Conservation (phyloP, 208 protist species). For the Trypanosoma cruzi region DNA sequence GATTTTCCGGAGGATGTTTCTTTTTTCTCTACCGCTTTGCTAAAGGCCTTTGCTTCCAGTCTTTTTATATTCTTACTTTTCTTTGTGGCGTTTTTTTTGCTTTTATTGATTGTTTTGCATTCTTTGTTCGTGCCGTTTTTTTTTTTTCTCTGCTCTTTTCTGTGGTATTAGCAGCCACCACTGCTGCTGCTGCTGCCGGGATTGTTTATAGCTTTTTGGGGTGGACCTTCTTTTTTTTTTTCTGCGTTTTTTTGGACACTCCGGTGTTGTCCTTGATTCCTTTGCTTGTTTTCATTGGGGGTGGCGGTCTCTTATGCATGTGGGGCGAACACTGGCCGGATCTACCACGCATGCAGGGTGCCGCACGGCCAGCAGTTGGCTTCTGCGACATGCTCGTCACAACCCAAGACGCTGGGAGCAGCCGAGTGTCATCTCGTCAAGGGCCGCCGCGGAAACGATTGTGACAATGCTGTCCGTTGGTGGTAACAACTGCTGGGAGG, state of each 20-base stretch:
- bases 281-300: not conserved
- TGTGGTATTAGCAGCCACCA: not conserved
- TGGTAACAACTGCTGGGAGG: slow-evolving; percentile 5
- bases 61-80: not conserved
- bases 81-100: not conserved
- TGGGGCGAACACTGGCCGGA: not conserved
- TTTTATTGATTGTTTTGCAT: slow-evolving; percentile 8
- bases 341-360: not conserved
- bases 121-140: not conserved
- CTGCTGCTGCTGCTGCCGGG: slow-evolving; percentile 2
- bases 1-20: slow-evolving; percentile 24
- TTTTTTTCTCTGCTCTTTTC: slow-evolving; percentile 17
- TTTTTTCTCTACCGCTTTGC: slow-evolving; percentile 9
- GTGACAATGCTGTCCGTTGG: slow-evolving; percentile 5
- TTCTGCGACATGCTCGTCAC: slow-evolving; percentile 8
- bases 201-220: not conserved
- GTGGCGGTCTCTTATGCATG: slow-evolving; percentile 11
- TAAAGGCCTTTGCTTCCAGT: not conserved
- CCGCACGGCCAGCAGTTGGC: slow-evolving; percentile 7
- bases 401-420: not conserved
- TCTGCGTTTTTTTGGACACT: not conserved
- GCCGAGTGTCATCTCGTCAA: slow-evolving; percentile 6
- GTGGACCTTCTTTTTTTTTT: not conserved
- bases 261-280: not conserved
- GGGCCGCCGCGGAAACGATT: slow-evolving; percentile 14